phyloP scores from a whole-genome alignment of 2,329 filamentous ascomycete genomes.

The Colletotrichum sp. region DNA sequence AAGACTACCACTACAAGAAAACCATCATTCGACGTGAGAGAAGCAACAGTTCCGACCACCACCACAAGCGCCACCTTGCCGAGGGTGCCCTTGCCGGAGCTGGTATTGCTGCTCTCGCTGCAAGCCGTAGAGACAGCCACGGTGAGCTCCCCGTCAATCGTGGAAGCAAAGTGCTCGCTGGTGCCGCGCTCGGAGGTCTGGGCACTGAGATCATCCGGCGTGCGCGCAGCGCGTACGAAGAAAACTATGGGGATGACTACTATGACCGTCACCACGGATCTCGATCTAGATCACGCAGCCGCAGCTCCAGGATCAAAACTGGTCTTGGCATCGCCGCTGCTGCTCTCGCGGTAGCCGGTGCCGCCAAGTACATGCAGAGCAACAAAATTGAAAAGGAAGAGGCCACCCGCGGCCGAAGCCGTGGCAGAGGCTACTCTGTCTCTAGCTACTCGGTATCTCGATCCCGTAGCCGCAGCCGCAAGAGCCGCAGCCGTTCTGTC shows the following conservation, averaged over 20 bases:
- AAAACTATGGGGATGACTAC: constrained; percentile 10
- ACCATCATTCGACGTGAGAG: constrained; percentile 56
- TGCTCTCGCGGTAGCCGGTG: constrained; percentile 68
- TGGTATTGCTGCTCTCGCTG: constrained; percentile 63
- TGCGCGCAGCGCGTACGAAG: constrained; percentile 64
- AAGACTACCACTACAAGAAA: constrained; percentile 48
- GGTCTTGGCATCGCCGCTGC: constrained; percentile 68
- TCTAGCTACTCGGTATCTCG: constrained; percentile 42
- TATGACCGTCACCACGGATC: constrained; percentile 46
- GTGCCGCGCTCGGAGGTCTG: constrained; percentile 66
- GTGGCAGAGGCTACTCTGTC: constrained; percentile 45
- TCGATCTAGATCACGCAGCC: constrained; percentile 33
- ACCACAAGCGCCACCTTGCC: constrained; percentile 64
- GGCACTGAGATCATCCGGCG: constrained; percentile 66
- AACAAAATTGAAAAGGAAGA: constrained; percentile 67
- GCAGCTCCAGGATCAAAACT: constrained; percentile 58
- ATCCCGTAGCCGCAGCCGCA: constrained; percentile 42
- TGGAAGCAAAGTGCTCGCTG: constrained; percentile 64
- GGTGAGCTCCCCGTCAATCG: constrained; percentile 57
- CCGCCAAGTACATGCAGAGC: constrained; percentile 67
- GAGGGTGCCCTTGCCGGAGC: constrained; percentile 71
- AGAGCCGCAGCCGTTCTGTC: constrained; percentile 51
- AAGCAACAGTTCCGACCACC: constrained; percentile 50
- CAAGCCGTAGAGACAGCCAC: constrained; percentile 56
- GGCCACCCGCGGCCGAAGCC: constrained; percentile 59